Evolutionary conservation across 2,329 filamentous ascomycete genomes (phyloP).

Genomic region (Fusarium armeniacum): DNA sequence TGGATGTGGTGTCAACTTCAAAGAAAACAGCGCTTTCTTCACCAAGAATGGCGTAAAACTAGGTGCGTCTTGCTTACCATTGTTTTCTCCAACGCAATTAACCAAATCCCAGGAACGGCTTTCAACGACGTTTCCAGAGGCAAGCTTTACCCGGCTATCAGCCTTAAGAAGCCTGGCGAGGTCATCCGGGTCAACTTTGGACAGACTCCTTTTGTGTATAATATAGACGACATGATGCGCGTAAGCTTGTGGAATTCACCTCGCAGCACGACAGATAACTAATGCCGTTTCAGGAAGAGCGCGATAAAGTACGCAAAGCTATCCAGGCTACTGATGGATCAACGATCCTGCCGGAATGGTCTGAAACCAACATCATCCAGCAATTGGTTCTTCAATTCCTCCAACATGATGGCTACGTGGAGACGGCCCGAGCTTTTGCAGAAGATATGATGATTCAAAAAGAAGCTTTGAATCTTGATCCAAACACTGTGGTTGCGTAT

Average conservation of each 20-base stretch:
- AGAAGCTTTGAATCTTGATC: constrained; percentile 73
- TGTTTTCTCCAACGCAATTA: constrained; percentile 35
- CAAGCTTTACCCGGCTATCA: constrained; percentile 75
- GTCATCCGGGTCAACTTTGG: constrained; percentile 76
- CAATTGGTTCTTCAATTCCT: constrained; percentile 87
- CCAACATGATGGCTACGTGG: constrained; percentile 94
- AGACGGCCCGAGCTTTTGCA: constrained; percentile 90
- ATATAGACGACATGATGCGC: constrained; percentile 89
- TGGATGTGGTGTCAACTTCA: constrained; percentile 76
- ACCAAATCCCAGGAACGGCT: constrained; percentile 67
- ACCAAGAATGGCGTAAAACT: constrained; percentile 73
- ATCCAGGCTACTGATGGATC: constrained; percentile 72
- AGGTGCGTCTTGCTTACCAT: constrained; percentile 58
- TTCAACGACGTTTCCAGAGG: constrained; percentile 75
- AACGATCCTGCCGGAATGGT: constrained; percentile 72
- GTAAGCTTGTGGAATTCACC: constrained; percentile 61
- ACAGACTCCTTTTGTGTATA: constrained; percentile 84
- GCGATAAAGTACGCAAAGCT: constrained; percentile 68
- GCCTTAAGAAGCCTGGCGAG: constrained; percentile 75
- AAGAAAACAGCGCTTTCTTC: constrained; percentile 75
- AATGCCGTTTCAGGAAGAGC: constrained; percentile 67
- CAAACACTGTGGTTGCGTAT: constrained; percentile 63
- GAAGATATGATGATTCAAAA: constrained; percentile 83
- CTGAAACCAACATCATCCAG: constrained; percentile 85
- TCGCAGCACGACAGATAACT: constrained; percentile 17